Evolutionary conservation across 140 eudicot genomes (phyloP).

Genomic region (Anethum foeniculum): DNA sequence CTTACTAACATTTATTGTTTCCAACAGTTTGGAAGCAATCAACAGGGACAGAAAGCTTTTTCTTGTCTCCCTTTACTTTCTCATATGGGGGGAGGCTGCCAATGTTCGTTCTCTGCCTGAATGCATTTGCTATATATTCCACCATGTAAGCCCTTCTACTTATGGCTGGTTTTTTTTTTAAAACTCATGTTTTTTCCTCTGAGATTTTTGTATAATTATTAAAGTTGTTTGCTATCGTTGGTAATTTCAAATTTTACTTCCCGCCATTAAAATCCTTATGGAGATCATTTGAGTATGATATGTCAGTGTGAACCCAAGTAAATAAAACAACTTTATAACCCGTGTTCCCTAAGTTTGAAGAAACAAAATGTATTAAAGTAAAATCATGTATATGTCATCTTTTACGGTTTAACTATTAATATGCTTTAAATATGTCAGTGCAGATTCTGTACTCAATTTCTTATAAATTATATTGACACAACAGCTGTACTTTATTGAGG

Average conservation of each 20-base stretch:
- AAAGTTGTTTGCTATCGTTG: background rate
- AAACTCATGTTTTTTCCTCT: background rate
- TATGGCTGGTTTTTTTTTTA: conserved; percentile 14
- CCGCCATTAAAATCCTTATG: background rate
- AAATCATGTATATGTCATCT: background rate
- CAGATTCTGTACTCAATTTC: background rate
- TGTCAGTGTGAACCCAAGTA: background rate
- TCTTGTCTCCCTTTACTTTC: conserved; percentile 69
- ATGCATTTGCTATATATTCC: conserved; percentile 93
- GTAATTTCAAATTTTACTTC: background rate
- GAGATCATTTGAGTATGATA: background rate
- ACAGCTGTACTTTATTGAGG: background rate
- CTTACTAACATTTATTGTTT: conserved; percentile 14
- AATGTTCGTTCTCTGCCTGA: conserved; percentile 97
- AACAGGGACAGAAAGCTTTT: conserved; percentile 81
- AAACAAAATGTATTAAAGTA: background rate
- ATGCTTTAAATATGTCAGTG: background rate
- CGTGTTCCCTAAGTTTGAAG: background rate
- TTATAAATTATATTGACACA: background rate
- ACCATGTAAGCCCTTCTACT: conserved; percentile 56
- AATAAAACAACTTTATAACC: background rate
- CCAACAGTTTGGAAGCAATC: conserved; percentile 74
- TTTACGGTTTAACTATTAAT: background rate
- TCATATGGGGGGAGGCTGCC: conserved; percentile 99
- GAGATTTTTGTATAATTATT: background rate